Evolutionary conservation across 176 grass and related monocot genomes (phyloP), one percentile per base, ranked within the genome.

Genomic region (Alopecurus myosuroides): DNA sequence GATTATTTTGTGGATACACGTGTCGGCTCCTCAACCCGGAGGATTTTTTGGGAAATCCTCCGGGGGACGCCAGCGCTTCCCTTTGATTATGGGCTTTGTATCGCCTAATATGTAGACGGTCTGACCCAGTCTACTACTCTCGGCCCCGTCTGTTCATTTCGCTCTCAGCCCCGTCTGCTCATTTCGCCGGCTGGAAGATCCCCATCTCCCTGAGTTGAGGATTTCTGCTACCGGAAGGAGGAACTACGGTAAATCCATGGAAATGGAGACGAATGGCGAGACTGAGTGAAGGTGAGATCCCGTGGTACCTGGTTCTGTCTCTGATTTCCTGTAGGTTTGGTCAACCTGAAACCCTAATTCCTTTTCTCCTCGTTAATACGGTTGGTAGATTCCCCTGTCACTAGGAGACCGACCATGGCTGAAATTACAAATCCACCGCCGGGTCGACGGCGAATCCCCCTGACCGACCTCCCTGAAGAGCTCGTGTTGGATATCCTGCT

Each of bases 401-500:
- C 28, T 13, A 63, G 6, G 28, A 15, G 28, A 63, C 28, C 9
- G 34, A 39, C 65, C 65, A 37, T 69, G 66, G 19, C 33, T 18
- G 34, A 40, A 20, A 11, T 11, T 11, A n/a, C 35, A 69, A 37
- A 40, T 37, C 66, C 35, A 45, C 71, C 39, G 14, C 76, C 51
- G 31, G 76, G 37, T 14, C 22, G 2, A 8, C 51, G 28, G 11
- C 28, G 5, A 35, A 11, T 4, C 14, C 2, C 40, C 65, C 64
- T 36, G 5, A 18, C 52, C 26, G 56, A 62, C 51, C 76, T 86
- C 30, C 76, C 40, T 17, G 40, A 72, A 73, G 84, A 72, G 51
- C 46, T 80, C 22, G 9, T 86, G 39, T 22, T 31, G 2, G 76
- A 72, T 10, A 86, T 86, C 70, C 30, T 80, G 30, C 40, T 80